These are phyloP conservation scores for Eudorina sp. DNA, from an alignment of 139 green algal genomes.

Conservation along the genomic window DNA sequence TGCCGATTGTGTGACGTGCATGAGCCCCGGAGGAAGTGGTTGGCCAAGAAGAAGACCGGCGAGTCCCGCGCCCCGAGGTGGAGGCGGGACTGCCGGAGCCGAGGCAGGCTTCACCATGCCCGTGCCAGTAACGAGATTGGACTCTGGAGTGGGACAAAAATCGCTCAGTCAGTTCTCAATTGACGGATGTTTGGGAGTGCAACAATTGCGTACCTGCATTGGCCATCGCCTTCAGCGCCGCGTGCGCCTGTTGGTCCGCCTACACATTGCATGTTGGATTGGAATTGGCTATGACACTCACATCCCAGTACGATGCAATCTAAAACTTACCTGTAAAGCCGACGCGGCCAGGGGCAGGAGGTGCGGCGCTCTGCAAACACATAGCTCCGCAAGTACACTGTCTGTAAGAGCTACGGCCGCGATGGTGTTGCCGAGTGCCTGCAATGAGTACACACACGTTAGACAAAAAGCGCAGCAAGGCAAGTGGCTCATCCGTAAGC, in stretches of 20 bases:
- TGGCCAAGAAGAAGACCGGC: slow-evolving; percentile 38
- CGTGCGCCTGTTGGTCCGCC: slow-evolving; percentile 21
- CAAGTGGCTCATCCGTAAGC: not conserved
- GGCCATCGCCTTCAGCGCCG: slow-evolving; percentile 4
- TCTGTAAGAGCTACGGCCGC: slow-evolving; percentile 22
- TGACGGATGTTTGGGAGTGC: too few relatives aligned
- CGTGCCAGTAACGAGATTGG: not conserved
- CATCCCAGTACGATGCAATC: too few relatives aligned
- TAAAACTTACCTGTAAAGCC: slow-evolving; percentile 12
- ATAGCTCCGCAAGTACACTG: slow-evolving; percentile 37
- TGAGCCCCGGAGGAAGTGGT: slow-evolving; percentile 25
- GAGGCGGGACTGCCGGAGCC: not conserved
- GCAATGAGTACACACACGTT: not conserved
- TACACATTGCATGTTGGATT: not conserved
- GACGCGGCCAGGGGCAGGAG: slow-evolving; percentile 34
- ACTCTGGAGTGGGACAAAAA: too few relatives aligned
- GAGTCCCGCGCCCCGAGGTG: slow-evolving; percentile 10
- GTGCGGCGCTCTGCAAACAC: not conserved
- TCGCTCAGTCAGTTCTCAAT: too few relatives aligned
- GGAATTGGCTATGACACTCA: too few relatives aligned
- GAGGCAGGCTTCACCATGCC: not conserved
- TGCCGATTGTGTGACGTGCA: not conserved
- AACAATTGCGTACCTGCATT: not conserved
- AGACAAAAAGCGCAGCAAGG: not conserved
- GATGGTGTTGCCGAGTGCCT: slow-evolving; percentile 35